Base-by-base conservation (phyloP, 352 stramenopile species). In the Achlya hypogyna region DNA sequence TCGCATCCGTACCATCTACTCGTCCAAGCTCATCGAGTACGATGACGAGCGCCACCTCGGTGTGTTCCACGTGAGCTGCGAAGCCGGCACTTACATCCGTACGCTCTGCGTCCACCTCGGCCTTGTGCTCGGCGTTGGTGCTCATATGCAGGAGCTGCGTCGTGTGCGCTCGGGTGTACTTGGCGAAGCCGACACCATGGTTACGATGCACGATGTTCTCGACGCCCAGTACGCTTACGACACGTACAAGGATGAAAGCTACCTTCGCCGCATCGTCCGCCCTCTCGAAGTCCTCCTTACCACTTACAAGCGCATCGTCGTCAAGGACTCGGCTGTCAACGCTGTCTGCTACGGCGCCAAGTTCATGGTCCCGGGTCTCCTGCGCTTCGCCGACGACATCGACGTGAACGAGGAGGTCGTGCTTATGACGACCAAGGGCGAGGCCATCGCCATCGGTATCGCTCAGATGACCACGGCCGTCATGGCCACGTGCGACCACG, bases 341-440 rank as follows among this genome's bases (percentile, higher is more conserved):
- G 97, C 98, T 28, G 98, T 99, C 74, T 99, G 98, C 79, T 99
- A 99, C 78, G 98, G 98, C 49, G 98, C 98, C 69, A 99, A 99
- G 86, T 96, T 99, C 56, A 99, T 99, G 97, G 96, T 99, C 53
- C 98, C 98, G 0, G 98, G 98, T 71, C 77, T 99, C 25, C 76
- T 99, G 53, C 90, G 98, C 43, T 99, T 99, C 80, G 96, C 96
- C 1, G 96, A 99, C 75, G 96, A 98, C 77, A 99, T 99, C 78
- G 97, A 99, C 76, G 86, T 99, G 40, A 95, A 94, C 68, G 93
- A 98, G 62, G 98, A 99, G 69, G 96, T 99, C 18, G 97, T 99
- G 52, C 80, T 99, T 6, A 99, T 99, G 93, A 99, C 97, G 28
- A 99, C 97, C 60, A 99, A 99, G 88, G 98, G 98, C 51, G 98